A percentile compares a stretch with the other conserved stretches of the same genome.
Evolutionary conservation across 345 rosid species (phyloP).

Genomic region (Salix arbutifolia): DNA sequence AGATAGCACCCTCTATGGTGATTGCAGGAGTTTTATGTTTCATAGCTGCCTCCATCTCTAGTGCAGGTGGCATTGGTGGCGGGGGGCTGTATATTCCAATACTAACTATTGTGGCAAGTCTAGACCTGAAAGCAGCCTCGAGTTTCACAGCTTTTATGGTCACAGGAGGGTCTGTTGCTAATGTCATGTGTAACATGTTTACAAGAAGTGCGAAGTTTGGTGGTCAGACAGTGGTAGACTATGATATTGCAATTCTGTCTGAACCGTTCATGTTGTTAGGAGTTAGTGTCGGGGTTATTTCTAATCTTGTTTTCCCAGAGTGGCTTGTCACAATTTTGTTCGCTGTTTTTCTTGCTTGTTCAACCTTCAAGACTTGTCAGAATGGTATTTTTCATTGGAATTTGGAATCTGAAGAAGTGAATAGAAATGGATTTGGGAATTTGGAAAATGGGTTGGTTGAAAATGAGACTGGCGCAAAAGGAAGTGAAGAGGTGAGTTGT

Average conservation of each 20-base stretch:
- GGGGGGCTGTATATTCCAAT: slow-evolving; percentile 86
- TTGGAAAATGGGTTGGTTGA: slow-evolving; percentile 35
- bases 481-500: slow-evolving; percentile 22
- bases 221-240: slow-evolving; percentile 48
- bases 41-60: slow-evolving; percentile 67
- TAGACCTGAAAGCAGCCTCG: slow-evolving; percentile 77
- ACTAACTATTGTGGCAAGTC: slow-evolving; percentile 55
- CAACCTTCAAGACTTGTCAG: slow-evolving; percentile 65
- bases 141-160: slow-evolving; percentile 91
- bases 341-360: slow-evolving; percentile 70
- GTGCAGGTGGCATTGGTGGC: slow-evolving; percentile 93
- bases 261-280: slow-evolving; percentile 88
- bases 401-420: slow-evolving; percentile 49
- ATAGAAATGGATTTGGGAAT: slow-evolving; percentile 24
- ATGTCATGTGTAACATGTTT: slow-evolving; percentile 51
- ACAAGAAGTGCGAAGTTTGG: slow-evolving; percentile 39
- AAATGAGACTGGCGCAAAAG: slow-evolving; percentile 12
- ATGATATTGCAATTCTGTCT: slow-evolving; percentile 66
- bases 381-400: slow-evolving; percentile 62
- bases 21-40: slow-evolving; percentile 60
- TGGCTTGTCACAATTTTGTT: slow-evolving; percentile 77
- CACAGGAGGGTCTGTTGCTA: slow-evolving; percentile 78
- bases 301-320: slow-evolving; percentile 71
- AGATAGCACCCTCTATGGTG: slow-evolving; percentile 34
- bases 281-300: slow-evolving; percentile 76